phyloP scores from a whole-genome alignment of 2,329 filamentous ascomycete species.

The Coniochaeta ligniaria region DNA sequence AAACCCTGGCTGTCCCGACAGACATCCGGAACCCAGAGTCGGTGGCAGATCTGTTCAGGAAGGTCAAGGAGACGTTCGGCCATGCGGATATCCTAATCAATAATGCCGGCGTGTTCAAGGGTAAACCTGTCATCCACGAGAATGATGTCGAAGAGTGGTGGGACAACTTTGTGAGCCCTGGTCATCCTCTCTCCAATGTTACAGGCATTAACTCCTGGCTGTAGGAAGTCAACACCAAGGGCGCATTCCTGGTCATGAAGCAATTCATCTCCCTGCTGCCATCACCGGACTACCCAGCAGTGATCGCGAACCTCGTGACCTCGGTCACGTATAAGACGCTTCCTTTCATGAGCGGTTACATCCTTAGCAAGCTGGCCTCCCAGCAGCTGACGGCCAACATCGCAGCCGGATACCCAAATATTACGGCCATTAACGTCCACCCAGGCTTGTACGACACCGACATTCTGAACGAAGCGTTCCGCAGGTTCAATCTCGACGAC shows the following conservation, averaged over 20 bases:
- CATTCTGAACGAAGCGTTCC: slow-evolving; percentile 11
- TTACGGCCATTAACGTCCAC: slow-evolving; percentile 23
- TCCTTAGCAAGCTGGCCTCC: slow-evolving; percentile 22
- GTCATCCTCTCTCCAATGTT: slow-evolving; percentile 1
- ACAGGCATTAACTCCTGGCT: neutral
- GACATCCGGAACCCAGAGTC: slow-evolving; percentile 9
- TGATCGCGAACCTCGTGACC: slow-evolving; percentile 19
- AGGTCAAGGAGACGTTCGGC: slow-evolving; percentile 9
- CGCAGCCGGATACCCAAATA: slow-evolving; percentile 22
- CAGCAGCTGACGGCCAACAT: slow-evolving; percentile 22
- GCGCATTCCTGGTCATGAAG: slow-evolving; percentile 4
- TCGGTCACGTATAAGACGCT: slow-evolving; percentile 10
- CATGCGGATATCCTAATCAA: slow-evolving; percentile 11
- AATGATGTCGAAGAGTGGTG: slow-evolving; percentile 10
- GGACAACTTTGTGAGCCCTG: slow-evolving; percentile 9
- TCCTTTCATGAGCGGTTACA: slow-evolving; percentile 20
- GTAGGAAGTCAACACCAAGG: slow-evolving; percentile 6
- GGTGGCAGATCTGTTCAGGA: slow-evolving; percentile 9
- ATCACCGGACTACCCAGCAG: slow-evolving; percentile 10
- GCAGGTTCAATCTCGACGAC: slow-evolving; percentile 3
- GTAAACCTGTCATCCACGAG: slow-evolving; percentile 7
- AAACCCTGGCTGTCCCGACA: slow-evolving; percentile 3
- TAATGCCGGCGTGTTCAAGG: slow-evolving; percentile 8
- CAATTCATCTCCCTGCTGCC: slow-evolving; percentile 1
- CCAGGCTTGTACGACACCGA: slow-evolving; percentile 26